These are phyloP conservation scores for Trichoderma lentiforme DNA, from an alignment of 2,329 filamentous ascomycete species.

Conservation along the genomic window DNA sequence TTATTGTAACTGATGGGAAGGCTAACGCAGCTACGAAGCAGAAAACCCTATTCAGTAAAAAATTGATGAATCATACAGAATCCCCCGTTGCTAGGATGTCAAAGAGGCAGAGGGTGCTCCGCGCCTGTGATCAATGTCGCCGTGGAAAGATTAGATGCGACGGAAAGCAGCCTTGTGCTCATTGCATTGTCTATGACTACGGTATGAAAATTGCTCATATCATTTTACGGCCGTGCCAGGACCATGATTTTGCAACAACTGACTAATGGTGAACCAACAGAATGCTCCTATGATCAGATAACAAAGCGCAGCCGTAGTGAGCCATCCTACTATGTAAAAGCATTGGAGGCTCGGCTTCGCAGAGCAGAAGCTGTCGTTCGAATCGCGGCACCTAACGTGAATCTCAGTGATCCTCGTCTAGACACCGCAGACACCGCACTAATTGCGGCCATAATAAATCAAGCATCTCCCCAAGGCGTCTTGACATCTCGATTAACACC, in stretches of 20 bases:
- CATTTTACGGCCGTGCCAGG: fast-evolving
- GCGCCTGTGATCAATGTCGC: neutral
- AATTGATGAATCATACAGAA: no score
- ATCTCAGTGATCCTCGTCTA: neutral
- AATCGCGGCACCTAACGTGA: neutral
- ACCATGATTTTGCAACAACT: neutral
- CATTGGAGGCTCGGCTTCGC: neutral
- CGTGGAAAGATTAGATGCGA: neutral
- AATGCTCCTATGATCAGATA: neutral
- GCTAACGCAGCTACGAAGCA: neutral
- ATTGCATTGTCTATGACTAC: neutral
- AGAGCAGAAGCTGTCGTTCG: neutral
- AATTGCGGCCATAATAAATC: neutral
- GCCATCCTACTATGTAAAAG: neutral
- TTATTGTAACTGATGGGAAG: neutral
- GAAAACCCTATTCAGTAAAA: neutral
- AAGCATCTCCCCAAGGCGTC: neutral
- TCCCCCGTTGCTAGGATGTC: neutral
- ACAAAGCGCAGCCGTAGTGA: neutral
- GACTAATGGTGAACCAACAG: neutral
- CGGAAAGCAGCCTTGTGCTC: neutral
- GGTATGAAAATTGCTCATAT: neutral
- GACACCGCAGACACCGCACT: neutral
- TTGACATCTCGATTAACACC: neutral
- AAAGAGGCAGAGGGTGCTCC: neutral